phyloP scores from a whole-genome alignment of 2,329 filamentous ascomycete species.

The Penicillium sp. region DNA sequence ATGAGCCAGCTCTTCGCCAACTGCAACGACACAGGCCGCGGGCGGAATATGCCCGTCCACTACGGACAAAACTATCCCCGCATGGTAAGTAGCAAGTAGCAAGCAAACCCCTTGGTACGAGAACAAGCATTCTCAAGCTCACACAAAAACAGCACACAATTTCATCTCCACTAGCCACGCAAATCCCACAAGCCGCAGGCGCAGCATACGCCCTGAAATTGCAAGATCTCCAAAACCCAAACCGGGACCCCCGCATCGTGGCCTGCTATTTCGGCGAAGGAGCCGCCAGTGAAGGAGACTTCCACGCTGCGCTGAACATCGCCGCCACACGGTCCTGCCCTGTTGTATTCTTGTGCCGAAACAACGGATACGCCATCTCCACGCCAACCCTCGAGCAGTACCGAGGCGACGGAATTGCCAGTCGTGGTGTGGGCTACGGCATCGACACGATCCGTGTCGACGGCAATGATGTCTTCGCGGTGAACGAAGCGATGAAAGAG shows the following conservation, averaged over 20 bases:
- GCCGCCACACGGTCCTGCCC: constrained; percentile 86
- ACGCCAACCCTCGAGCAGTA: constrained; percentile 90
- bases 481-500: constrained; percentile 73
- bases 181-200: constrained; percentile 83
- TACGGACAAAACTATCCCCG: constrained; percentile 83
- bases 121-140: background rate
- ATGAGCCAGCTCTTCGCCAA: constrained; percentile 97
- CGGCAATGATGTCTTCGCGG: constrained; percentile 91
- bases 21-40: constrained; percentile 71
- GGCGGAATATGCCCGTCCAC: constrained; percentile 96
- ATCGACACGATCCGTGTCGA: constrained; percentile 91
- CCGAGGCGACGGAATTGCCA: constrained; percentile 85
- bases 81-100: constrained; percentile 58
- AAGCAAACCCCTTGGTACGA: background rate
- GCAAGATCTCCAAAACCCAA: constrained; percentile 70
- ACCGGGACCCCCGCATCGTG: constrained; percentile 65
- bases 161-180: constrained; percentile 80
- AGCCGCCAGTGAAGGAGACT: constrained; percentile 86
- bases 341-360: constrained; percentile 85
- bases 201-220: constrained; percentile 86
- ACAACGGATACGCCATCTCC: constrained; percentile 89
- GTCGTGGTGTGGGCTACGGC: constrained; percentile 83
- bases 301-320: constrained; percentile 87
- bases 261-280: constrained; percentile 90
- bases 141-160: constrained; percentile 74